Evolutionary conservation across 805 yeast species (phyloP).

Genomic region (Yamadazyma tumulicola): DNA sequence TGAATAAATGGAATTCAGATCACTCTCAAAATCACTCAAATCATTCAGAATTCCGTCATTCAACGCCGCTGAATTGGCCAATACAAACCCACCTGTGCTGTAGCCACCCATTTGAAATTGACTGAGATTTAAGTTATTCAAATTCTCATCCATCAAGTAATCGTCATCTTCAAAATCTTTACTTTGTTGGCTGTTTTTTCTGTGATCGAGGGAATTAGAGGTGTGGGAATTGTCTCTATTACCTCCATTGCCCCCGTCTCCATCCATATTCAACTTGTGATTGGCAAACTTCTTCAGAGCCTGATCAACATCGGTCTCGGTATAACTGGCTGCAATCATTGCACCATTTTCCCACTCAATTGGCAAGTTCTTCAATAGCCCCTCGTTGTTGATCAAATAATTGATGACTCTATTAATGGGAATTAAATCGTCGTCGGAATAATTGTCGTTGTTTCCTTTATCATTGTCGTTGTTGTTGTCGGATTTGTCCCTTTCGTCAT

Average conservation of each 20-base stretch:
- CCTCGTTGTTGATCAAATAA: slow-evolving; percentile 38
- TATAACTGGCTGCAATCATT: slow-evolving; percentile 36
- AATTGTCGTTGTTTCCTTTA: slow-evolving; percentile 3
- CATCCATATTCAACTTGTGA: slow-evolving; percentile 16
- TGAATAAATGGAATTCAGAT: slow-evolving; percentile 20
- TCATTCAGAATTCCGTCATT: slow-evolving; percentile 13
- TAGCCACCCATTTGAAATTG: slow-evolving; percentile 17
- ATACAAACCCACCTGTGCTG: slow-evolving; percentile 15
- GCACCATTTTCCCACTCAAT: slow-evolving; percentile 46
- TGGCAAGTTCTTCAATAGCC: slow-evolving; percentile 36
- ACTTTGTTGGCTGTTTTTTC: background rate
- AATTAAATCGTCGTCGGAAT: slow-evolving; percentile 18
- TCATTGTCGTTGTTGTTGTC: background rate
- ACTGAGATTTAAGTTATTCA: slow-evolving; percentile 11
- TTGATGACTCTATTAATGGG: slow-evolving; percentile 49
- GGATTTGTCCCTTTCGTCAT: background rate
- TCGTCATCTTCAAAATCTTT: slow-evolving; percentile 6
- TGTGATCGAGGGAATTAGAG: background rate
- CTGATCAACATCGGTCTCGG: slow-evolving; percentile 20
- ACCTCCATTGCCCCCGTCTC: background rate
- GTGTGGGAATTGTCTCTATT: background rate
- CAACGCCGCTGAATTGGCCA: slow-evolving; percentile 15
- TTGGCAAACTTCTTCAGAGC: slow-evolving; percentile 33
- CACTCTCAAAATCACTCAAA: slow-evolving; percentile 22
- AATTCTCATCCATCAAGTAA: slow-evolving; percentile 6